Evolutionary conservation across 495 filamentous ascomycete species (phyloP).

Genomic region (Darksidea phi): DNA sequence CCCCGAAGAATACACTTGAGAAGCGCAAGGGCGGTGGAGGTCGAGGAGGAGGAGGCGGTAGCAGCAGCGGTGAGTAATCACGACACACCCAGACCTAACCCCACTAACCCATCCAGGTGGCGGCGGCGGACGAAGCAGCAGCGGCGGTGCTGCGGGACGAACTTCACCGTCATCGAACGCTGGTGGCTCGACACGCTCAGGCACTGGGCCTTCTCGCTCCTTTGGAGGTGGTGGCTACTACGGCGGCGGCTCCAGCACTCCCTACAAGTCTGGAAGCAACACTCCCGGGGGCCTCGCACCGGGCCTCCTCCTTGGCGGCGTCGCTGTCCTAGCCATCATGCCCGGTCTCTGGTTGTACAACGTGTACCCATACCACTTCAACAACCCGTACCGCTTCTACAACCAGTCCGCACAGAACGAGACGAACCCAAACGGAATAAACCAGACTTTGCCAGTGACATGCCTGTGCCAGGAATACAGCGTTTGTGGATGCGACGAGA

Average conservation of each 20-base stretch:
- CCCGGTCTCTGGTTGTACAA: slow-evolving; percentile 63
- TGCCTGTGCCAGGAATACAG: slow-evolving; percentile 71
- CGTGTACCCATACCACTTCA: slow-evolving; percentile 69
- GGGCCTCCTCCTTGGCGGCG: slow-evolving; percentile 56
- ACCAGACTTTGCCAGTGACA: slow-evolving; percentile 67
- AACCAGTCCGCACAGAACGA: slow-evolving; percentile 48
- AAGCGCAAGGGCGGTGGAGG: slow-evolving; percentile 56
- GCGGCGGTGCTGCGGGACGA: slow-evolving; percentile 19
- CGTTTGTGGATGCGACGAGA: slow-evolving; percentile 82
- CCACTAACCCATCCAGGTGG: slow-evolving; percentile 36
- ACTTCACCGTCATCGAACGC: slow-evolving; percentile 45
- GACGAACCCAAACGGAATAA: slow-evolving; percentile 47
- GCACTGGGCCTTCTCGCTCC: slow-evolving; percentile 59
- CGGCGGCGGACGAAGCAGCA: slow-evolving; percentile 43
- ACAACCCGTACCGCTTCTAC: slow-evolving; percentile 59
- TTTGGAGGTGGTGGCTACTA: slow-evolving; percentile 74
- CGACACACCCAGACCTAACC: background rate
- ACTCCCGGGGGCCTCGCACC: slow-evolving; percentile 59
- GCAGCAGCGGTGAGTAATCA: slow-evolving; percentile 31
- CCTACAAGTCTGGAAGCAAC: slow-evolving; percentile 62
- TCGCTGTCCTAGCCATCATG: slow-evolving; percentile 57
- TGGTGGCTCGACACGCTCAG: slow-evolving; percentile 65
- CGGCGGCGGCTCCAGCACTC: slow-evolving; percentile 67
- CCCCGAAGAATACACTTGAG: slow-evolving; percentile 43
- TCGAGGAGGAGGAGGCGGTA: slow-evolving; percentile 51